These are phyloP conservation scores for Friedmanniomyces endolithicus DNA, from an alignment of 495 filamentous ascomycete species.

Conservation along the genomic window DNA sequence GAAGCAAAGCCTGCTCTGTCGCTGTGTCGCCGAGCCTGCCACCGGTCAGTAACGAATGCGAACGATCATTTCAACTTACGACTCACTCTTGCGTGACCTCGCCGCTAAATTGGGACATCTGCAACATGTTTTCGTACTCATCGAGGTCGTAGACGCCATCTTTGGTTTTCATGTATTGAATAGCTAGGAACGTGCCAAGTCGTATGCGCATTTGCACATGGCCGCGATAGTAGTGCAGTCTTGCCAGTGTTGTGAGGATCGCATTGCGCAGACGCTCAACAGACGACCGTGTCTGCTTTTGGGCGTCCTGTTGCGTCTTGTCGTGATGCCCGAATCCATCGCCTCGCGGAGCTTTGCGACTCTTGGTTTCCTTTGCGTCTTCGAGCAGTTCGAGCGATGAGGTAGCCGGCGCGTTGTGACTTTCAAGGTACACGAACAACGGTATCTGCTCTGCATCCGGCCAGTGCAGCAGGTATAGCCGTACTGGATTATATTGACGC, in stretches of 20 bases:
- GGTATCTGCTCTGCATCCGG: background rate
- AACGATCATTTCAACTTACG: background rate
- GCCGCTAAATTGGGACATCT: conserved; percentile 11
- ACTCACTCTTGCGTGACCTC: conserved; percentile 22
- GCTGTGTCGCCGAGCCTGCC: conserved; percentile 14
- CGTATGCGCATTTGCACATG: conserved; percentile 20
- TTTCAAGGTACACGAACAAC: conserved; percentile 5
- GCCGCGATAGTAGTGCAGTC: conserved; percentile 21
- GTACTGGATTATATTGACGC: conserved; percentile 3
- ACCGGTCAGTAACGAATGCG: background rate
- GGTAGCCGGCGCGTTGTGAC: conserved; percentile 3
- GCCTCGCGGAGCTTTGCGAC: background rate
- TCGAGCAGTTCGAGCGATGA: background rate
- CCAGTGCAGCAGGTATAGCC: conserved; percentile 15
- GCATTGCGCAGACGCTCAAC: background rate
- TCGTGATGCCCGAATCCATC: background rate
- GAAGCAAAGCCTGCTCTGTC: conserved; percentile 9
- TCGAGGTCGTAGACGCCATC: conserved; percentile 6
- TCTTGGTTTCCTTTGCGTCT: too few species aligned
- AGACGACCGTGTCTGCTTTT: background rate
- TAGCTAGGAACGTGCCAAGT: conserved; percentile 18
- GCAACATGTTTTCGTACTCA: conserved; percentile 17
- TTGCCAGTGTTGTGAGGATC: conserved; percentile 1
- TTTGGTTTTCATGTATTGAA: conserved; percentile 7
- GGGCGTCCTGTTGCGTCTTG: background rate